Evolutionary conservation across 148 eudicot species (phyloP).

Genomic region (Rhododendron simsii): DNA sequence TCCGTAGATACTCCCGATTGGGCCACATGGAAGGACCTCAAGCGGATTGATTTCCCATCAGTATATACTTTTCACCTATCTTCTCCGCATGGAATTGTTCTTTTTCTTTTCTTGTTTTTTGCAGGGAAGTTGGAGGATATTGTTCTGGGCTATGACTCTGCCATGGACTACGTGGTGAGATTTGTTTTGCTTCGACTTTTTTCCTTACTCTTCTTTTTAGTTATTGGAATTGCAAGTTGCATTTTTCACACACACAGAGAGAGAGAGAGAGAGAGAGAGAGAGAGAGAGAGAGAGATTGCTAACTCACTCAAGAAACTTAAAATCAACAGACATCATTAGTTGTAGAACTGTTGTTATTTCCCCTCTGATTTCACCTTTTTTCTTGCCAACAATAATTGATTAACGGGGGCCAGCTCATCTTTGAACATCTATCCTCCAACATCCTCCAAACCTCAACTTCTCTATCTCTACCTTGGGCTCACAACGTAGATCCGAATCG

Average conservation of each 20-base stretch:
- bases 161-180: constrained; percentile 49
- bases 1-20: no score
- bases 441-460: not conserved
- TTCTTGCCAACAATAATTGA: not conserved
- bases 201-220: not conserved
- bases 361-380: not conserved
- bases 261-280: not conserved
- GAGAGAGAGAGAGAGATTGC: not conserved
- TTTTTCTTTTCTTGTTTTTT: not conserved
- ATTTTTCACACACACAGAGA: not conserved
- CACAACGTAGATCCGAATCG: no score
- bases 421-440: not conserved
- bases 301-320: not conserved
- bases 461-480: not conserved
- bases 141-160: constrained; percentile 61
- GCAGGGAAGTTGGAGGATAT: constrained; percentile 62
- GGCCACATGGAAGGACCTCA: no score
- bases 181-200: not conserved
- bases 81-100: not conserved
- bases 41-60: no score
- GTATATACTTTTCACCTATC: not conserved
- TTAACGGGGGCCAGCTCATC: not conserved
- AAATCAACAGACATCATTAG: not conserved
- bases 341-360: not conserved
- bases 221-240: not conserved